These are phyloP conservation scores for Polysphondylium violaceum DNA, from an alignment of 78 protist species.

Conservation along the genomic window DNA sequence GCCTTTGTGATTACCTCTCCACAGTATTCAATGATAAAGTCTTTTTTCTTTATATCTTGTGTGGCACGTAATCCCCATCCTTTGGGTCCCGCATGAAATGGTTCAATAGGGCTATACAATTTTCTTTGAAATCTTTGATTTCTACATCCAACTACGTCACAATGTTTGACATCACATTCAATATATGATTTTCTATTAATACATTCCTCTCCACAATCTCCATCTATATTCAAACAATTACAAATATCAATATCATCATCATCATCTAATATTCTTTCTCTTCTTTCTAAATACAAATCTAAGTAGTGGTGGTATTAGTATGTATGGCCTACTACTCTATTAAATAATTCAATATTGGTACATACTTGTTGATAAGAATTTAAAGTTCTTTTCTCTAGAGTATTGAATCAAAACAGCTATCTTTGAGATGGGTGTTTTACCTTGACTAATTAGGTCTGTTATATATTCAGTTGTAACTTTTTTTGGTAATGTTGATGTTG, in stretches of 20 bases:
- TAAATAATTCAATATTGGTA: not conserved
- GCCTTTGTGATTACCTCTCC: conserved; percentile 85
- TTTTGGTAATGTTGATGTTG: not conserved
- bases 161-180: conserved; percentile 60
- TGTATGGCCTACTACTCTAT: not conserved
- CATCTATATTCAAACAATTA: not conserved
- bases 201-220: conserved; percentile 67
- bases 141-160: conserved; percentile 54
- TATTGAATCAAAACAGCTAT: conserved; percentile 53
- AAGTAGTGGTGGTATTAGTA: not conserved
- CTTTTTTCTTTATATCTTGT: conserved; percentile 24
- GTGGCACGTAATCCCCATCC: conserved; percentile 86
- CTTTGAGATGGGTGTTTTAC: not conserved
- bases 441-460: not conserved
- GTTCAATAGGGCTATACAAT: conserved; percentile 50
- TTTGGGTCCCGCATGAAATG: conserved; percentile 65
- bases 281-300: conserved; percentile 74
- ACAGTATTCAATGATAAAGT: conserved; percentile 85
- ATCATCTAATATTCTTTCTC: conserved; percentile 2
- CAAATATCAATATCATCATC: conserved; percentile 49
- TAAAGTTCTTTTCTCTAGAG: conserved; percentile 46
- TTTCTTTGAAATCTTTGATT: conserved; percentile 79
- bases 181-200: conserved; percentile 53
- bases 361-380: conserved; percentile 37
- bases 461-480: conserved; percentile 9